phyloP scores from a whole-genome alignment of 1,284 basidiomycete species.

The Tranzscheliella williamsii region DNA sequence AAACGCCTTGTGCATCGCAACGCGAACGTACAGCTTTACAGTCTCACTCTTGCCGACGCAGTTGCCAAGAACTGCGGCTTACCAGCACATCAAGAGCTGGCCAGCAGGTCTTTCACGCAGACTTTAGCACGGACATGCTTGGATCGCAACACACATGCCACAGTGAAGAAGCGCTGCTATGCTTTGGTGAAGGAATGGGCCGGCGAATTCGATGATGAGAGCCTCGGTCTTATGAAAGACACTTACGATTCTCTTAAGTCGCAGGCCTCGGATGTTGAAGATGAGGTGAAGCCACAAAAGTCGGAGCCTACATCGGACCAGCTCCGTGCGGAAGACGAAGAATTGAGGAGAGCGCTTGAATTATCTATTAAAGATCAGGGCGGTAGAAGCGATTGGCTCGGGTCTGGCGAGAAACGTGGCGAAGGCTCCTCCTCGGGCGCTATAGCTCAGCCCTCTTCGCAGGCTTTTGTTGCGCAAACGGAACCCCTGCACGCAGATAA shows the following conservation, averaged over 20 bases:
- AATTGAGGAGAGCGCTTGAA: conserved; percentile 55
- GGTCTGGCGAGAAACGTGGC: conserved; percentile 13
- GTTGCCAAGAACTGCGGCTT: conserved; percentile 84
- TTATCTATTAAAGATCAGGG: conserved; percentile 56
- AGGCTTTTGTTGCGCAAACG: neutral
- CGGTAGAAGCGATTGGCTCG: conserved; percentile 26
- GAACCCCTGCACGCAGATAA: too few species aligned
- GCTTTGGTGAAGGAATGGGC: conserved; percentile 81
- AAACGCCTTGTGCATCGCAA: conserved; percentile 91
- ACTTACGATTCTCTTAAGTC: conserved; percentile 79
- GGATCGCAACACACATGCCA: conserved; percentile 89
- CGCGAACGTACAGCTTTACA: conserved; percentile 93
- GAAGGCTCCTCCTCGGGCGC: conserved; percentile 25
- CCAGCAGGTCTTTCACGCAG: conserved; percentile 85
- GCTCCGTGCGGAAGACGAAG: conserved; percentile 56
- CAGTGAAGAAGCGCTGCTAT: conserved; percentile 78
- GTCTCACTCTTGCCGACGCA: conserved; percentile 66
- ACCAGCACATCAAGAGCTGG: conserved; percentile 81
- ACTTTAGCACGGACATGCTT: conserved; percentile 81
- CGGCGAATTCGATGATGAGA: conserved; percentile 72
- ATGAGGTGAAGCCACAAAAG: conserved; percentile 5
- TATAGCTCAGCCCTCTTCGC: neutral
- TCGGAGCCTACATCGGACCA: conserved; percentile 41
- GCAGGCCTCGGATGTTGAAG: conserved; percentile 64
- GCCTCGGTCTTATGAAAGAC: conserved; percentile 87